Base-by-base conservation (phyloP, 2,329 filamentous ascomycete genomes). In the Colletotrichum lini region DNA sequence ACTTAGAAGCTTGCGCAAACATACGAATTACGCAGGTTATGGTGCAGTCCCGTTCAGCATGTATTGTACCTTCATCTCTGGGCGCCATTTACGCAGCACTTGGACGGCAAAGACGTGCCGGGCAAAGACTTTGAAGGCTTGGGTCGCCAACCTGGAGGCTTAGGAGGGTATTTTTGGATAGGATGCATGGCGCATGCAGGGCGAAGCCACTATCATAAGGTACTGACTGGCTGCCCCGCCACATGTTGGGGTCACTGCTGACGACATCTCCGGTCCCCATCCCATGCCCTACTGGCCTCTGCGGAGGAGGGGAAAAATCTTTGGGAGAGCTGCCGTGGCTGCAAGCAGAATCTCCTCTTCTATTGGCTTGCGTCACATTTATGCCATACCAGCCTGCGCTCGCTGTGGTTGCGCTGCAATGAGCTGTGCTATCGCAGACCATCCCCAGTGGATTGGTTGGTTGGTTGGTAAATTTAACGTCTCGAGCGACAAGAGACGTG, bases 31-130 rank as follows among this genome's bases (percentile, higher is more conserved):
- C 38, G 8, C 2, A 38, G 35, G 35, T 38, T 10, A 44, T 26
- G 21, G 16, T 45, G 38, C 30, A 40, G 38, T 56, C 30, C 16
- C 35, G 9, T 35, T 35, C 8, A 38, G 35, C 35, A 38, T 38
- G 35, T 10, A 10, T 38, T 30, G 44, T 45, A 60, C 54, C 38
- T 56, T 60, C 21, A 56, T 35, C 56, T 23, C 56, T 64, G 38
- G 62, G 45, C 62, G 54, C 38, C 44, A 50, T 49, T 62, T 38
- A 62, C 42, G 62, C 67, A 56, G 42, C 38, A 67, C 64, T 52
- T 67, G 50, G 52, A 62, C 67, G 67, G 67, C 64, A 67, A 67
- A 58, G 64, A 23, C 15, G 50, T 70, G 67, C 67, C 57, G 63
- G 56, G 63, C 50, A 61, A 61, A 60, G 42, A 61, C 26, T 61